A percentile compares a stretch with the other conserved stretches of the same genome.
phyloP scores from a whole-genome alignment of 2,329 filamentous ascomycete species.

The Orbilia brochopaga region DNA sequence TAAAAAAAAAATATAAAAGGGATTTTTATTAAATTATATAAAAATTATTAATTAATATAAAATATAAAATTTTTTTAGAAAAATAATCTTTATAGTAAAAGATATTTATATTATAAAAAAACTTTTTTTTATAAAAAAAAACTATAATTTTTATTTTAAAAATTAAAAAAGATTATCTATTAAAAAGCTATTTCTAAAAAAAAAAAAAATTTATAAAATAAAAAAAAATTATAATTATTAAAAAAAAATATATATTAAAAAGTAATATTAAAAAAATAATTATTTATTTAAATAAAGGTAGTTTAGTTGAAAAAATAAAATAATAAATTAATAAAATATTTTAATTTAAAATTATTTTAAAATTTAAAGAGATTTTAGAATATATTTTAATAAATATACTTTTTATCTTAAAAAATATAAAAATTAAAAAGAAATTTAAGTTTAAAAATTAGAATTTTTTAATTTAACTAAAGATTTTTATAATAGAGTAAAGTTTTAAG shows the following conservation, averaged over 20 bases:
- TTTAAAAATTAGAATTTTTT: conserved; percentile 3
- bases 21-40: conserved; percentile 7
- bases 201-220: too few species aligned
- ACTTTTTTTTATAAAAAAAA: neutral
- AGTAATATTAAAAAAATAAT: neutral
- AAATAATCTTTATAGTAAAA: conserved; percentile 11
- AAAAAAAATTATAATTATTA: too few species aligned
- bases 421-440: conserved; percentile 1
- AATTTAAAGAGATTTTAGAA: conserved; percentile 1
- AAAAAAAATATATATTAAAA: neutral
- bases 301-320: conserved; percentile 3
- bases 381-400: conserved; percentile 3
- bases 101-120: neutral
- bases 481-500: neutral
- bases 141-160: neutral
- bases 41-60: conserved; percentile 9
- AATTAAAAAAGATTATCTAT: too few species aligned
- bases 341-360: neutral
- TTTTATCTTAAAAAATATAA: conserved; percentile 11
- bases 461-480: neutral
- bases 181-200: too few species aligned
- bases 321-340: neutral
- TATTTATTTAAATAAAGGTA: conserved; percentile 9
- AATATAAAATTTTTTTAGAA: conserved; percentile 21
- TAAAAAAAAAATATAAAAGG: conserved; percentile 4